Conservation (phyloP, 1,284 basidiomycete genomes). For the Rhodotorula sp. region DNA sequence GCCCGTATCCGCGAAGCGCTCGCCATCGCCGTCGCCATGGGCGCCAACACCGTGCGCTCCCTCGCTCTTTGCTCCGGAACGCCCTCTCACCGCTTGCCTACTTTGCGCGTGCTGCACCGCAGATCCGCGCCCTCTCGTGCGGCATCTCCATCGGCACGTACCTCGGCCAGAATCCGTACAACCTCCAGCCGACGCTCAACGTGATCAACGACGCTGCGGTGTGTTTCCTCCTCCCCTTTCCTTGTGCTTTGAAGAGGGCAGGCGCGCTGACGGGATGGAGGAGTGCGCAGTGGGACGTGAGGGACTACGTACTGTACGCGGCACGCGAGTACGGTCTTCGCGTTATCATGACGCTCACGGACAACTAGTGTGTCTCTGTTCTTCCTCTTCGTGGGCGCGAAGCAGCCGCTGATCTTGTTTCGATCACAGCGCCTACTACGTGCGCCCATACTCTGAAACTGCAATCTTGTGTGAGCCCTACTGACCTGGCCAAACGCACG, state of each 20-base stretch:
- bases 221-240: not conserved
- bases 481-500: not conserved
- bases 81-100: not conserved
- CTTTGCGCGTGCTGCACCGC: not conserved
- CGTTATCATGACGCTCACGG: constrained; percentile 25
- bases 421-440: not conserved
- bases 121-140: constrained; percentile 28
- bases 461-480: not conserved
- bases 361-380: constrained; percentile 20
- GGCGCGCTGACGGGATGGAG: no score
- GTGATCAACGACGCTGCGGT: not conserved
- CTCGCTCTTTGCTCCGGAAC: not conserved
- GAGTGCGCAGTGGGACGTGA: constrained; percentile 7
- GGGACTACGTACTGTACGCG: constrained; percentile 32
- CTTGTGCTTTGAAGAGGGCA: not conserved
- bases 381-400: not conserved
- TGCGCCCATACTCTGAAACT: not conserved
- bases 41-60: constrained; percentile 24
- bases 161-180: constrained; percentile 6
- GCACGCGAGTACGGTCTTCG: constrained; percentile 35
- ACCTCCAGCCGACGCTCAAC: constrained; percentile 1
- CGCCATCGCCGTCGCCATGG: constrained; percentile 39
- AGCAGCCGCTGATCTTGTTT: not conserved
- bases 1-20: constrained; percentile 32
- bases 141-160: constrained; percentile 24